Base-by-base conservation (phyloP, 192 early-diverging fungal species). In the Coemansia reversa region DNA sequence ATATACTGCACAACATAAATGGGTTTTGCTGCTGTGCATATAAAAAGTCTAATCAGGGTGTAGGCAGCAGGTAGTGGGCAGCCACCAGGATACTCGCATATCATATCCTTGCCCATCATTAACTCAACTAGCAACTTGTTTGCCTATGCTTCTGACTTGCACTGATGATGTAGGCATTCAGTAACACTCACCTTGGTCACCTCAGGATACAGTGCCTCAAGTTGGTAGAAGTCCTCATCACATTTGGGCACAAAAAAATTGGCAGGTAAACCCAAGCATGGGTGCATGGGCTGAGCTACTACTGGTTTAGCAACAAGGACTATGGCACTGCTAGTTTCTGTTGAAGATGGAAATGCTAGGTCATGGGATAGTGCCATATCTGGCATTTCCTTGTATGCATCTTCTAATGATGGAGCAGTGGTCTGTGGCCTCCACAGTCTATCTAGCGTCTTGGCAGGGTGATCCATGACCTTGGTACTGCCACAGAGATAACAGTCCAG, bases 21-120 rank as follows among this genome's bases (percentile, higher is more conserved):
- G 1, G 62, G 52, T 20, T 52, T 33, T 0, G 58, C 64, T 0
- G 57, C 58, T 0, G 16, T 14, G 12, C 22, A 47, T 48, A 73
- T 65, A 0, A 60, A 64, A 4, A 51, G 70, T 11, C 22, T 9
- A 11, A 73, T 73, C 28, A 64, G 70, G 1, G 52, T 39, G 18
- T 62, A 45, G 7, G 52, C 51, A 12, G 63, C 64, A 0, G 70
- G 70, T 0, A 55, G 70, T 1, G 70, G 70, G 45, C 64, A 73
- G 5, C 64, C 65, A 9, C 67, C 45, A 0, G 52, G 67, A 24
- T 69, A 69, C 24, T 69, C 67, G 24, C 55, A 55, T 30, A 62
- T 30, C 1, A 60, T 52, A 0, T 20, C 51, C 1, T 39, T 39
- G 4, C 55, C 67, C 0, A 54, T 39, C 59, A 62, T 50, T 1